A percentile compares a stretch with the other conserved stretches of the same genome.
Evolutionary conservation across 768 basidiomycete genomes (phyloP).

Genomic region (Pleurotus tuber-regium): DNA sequence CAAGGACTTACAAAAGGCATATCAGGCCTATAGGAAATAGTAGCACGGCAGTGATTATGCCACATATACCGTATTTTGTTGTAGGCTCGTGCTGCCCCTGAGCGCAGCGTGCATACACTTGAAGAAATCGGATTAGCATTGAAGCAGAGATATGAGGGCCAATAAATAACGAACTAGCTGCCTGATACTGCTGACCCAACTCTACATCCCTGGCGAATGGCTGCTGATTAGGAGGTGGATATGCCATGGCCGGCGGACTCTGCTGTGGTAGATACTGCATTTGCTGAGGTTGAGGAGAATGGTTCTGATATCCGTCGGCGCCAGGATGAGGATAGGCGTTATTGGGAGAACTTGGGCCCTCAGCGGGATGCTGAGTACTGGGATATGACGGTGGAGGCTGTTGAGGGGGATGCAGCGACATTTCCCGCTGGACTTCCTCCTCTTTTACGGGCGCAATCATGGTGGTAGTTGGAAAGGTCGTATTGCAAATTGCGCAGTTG

Average conservation of each 20-base stretch:
- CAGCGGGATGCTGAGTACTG: background rate
- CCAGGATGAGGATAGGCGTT: background rate
- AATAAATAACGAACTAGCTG: constrained; percentile 17
- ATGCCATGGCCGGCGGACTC: background rate
- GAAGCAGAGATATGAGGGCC: background rate
- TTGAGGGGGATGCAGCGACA: background rate
- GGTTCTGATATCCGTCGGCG: background rate
- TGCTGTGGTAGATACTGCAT: background rate
- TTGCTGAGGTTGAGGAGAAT: background rate
- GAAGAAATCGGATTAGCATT: constrained; percentile 13
- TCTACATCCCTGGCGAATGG: constrained; percentile 4
- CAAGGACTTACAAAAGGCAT: constrained; percentile 24
- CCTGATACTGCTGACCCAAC: constrained; percentile 23
- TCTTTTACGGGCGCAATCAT: constrained; percentile 3
- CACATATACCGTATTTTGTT: constrained; percentile 24
- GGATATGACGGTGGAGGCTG: constrained; percentile 3
- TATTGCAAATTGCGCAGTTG: background rate
- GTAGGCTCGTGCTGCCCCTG: constrained; percentile 22
- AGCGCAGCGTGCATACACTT: constrained; percentile 23
- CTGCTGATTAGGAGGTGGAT: background rate
- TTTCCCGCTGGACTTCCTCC: background rate
- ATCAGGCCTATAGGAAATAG: constrained; percentile 27
- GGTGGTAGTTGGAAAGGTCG: constrained; percentile 3
- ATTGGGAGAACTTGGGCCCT: background rate
- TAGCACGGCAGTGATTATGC: constrained; percentile 27